These are phyloP conservation scores for Medicago arabica DNA, from an alignment of 306 rosid genomes.

Conservation along the genomic window DNA sequence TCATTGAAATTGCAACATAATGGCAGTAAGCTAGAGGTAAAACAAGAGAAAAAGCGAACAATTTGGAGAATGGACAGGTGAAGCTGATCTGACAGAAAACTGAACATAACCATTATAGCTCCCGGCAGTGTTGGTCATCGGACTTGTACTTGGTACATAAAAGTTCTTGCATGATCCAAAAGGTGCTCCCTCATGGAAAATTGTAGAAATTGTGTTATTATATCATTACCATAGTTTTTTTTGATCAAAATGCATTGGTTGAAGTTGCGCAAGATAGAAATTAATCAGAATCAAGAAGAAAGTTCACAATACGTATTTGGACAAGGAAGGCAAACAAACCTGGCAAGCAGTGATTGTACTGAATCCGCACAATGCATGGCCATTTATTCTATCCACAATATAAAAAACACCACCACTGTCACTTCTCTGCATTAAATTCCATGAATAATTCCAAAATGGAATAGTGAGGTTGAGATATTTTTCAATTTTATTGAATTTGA, in stretches of 20 bases:
- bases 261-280: not conserved
- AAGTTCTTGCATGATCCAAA: slow-evolving; percentile 88
- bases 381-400: slow-evolving; percentile 76
- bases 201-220: slow-evolving; percentile 1
- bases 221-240: too few relatives aligned
- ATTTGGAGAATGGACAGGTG: slow-evolving; percentile 52
- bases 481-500: not conserved
- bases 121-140: slow-evolving; percentile 65
- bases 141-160: slow-evolving; percentile 59
- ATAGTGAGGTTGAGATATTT: slow-evolving; percentile 21
- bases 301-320: slow-evolving; percentile 23
- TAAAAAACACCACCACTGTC: slow-evolving; percentile 95
- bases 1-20: slow-evolving; percentile 46
- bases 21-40: slow-evolving; percentile 51
- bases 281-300: slow-evolving; percentile 1
- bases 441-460: slow-evolving; percentile 42
- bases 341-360: slow-evolving; percentile 78
- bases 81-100: slow-evolving; percentile 67
- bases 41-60: slow-evolving; percentile 44
- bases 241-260: too few relatives aligned
- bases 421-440: slow-evolving; percentile 78
- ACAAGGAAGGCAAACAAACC: slow-evolving; percentile 60
- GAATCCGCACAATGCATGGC: slow-evolving; percentile 82
- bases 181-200: slow-evolving; percentile 82
- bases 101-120: slow-evolving; percentile 90